Evolutionary conservation across 2,329 filamentous ascomycete genomes (phyloP).

Genomic region (Myriosclerotinia curreyana): DNA sequence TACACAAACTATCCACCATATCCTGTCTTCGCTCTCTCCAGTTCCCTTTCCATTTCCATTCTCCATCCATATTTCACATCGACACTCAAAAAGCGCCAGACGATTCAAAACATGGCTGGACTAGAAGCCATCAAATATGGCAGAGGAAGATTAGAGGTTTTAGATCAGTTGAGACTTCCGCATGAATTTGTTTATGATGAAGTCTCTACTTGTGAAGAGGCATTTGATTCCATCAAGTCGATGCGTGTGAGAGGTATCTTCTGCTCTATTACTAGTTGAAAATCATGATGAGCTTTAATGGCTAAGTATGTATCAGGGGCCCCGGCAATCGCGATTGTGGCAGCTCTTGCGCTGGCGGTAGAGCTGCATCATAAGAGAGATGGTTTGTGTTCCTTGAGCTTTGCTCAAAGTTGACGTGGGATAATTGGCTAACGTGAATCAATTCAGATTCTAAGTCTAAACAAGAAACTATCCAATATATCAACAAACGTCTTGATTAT

Average conservation of each 20-base stretch:
- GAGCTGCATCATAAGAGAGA: slow-evolving; percentile 64
- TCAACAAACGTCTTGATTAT: slow-evolving; percentile 76
- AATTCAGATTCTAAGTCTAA: slow-evolving; percentile 33
- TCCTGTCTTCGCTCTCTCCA: background rate
- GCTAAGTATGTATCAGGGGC: slow-evolving; percentile 53
- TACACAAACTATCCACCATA: background rate
- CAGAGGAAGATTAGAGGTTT: slow-evolving; percentile 68
- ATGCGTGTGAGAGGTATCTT: slow-evolving; percentile 66
- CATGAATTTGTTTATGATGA: slow-evolving; percentile 77
- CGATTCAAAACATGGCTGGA: slow-evolving; percentile 37
- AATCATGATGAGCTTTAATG: slow-evolving; percentile 4
- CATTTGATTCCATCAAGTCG: slow-evolving; percentile 76
- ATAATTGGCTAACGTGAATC: background rate
- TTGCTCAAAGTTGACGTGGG: background rate
- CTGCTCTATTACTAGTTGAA: background rate
- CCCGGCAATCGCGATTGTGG: slow-evolving; percentile 97
- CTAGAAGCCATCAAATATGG: slow-evolving; percentile 77
- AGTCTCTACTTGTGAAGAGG: slow-evolving; percentile 67
- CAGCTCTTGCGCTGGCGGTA: slow-evolving; percentile 80
- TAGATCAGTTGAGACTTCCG: slow-evolving; percentile 79
- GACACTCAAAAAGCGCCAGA: background rate
- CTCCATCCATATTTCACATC: background rate
- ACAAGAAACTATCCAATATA: slow-evolving; percentile 64
- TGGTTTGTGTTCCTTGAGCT: slow-evolving; percentile 37
- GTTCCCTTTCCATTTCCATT: background rate